Conservation (phyloP, 306 rosid genomes). For the Cucumis hystrix region DNA sequence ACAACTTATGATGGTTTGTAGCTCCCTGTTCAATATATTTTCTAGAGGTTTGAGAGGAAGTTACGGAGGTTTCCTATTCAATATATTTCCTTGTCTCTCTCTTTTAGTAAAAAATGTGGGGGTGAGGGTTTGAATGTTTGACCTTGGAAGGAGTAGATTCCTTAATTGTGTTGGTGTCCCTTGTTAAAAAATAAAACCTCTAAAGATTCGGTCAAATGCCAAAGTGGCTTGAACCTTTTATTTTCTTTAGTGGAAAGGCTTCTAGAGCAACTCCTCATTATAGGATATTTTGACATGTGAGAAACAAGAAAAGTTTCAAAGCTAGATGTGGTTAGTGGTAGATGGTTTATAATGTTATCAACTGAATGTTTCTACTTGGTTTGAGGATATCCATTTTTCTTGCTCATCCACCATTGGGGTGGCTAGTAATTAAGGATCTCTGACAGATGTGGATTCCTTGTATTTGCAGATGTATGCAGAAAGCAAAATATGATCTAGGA, state of each 20-base stretch:
- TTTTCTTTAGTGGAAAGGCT: not conserved
- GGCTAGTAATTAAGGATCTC: not conserved
- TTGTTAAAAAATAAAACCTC: not conserved
- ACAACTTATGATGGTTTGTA: too few species aligned
- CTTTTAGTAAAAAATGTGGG: not conserved
- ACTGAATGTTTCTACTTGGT: not conserved
- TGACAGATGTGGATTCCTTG: constrained; percentile 2
- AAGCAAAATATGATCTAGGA: constrained; percentile 91
- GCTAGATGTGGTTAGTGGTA: not conserved
- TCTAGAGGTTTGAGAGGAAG: too few species aligned
- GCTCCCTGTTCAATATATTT: too few species aligned
- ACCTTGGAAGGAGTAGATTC: not conserved
- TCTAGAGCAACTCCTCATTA: not conserved
- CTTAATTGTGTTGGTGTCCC: not conserved
- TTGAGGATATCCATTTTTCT: not conserved
- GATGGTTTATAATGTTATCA: not conserved
- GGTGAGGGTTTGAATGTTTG: not conserved
- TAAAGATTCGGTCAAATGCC: not conserved
- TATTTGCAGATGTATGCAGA: constrained; percentile 86
- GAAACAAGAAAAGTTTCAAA: not conserved
- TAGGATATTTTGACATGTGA: not conserved
- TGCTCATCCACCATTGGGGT: not conserved
- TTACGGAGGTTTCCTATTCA: too few species aligned
- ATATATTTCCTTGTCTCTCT: not conserved
- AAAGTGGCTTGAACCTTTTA: not conserved